Percentiles rank a stretch among this genome's conserved stretches.
Evolutionary conservation across 2,329 filamentous ascomycete species (phyloP).

Genomic region (Penicillium paneum): DNA sequence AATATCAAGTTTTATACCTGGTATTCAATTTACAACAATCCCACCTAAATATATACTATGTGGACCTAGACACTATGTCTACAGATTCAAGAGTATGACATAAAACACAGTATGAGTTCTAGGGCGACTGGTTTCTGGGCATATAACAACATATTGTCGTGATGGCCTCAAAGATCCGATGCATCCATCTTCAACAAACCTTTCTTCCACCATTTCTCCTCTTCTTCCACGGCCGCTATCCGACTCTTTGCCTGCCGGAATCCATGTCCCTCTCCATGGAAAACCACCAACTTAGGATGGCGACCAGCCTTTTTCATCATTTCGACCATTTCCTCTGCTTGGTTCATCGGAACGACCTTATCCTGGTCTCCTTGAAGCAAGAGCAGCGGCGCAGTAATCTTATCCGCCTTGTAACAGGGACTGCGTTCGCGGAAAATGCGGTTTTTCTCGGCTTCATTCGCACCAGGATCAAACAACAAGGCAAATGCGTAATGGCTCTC

Average conservation of each 20-base stretch:
- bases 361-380: constrained; percentile 55
- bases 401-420: constrained; percentile 46
- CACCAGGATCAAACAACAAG: constrained; percentile 38
- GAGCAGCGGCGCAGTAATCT: constrained; percentile 50
- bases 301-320: constrained; percentile 41
- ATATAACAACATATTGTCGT: no score
- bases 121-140: no score
- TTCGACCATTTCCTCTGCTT: constrained; percentile 52
- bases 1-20: no score
- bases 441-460: constrained; percentile 38
- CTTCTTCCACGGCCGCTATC: constrained; percentile 43
- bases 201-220: constrained; percentile 48
- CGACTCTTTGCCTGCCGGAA: constrained; percentile 44
- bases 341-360: constrained; percentile 56
- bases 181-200: neutral
- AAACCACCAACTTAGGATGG: constrained; percentile 47
- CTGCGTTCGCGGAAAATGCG: constrained; percentile 47
- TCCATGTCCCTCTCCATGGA: constrained; percentile 51
- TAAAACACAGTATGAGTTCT: no score
- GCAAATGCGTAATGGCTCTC: constrained; percentile 51
- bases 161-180: neutral
- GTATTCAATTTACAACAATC: no score
- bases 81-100: no score
- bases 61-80: no score
- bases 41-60: no score